These are phyloP conservation scores for Paulownia fortunei DNA, from an alignment of 257 asterid species.

Conservation along the genomic window DNA sequence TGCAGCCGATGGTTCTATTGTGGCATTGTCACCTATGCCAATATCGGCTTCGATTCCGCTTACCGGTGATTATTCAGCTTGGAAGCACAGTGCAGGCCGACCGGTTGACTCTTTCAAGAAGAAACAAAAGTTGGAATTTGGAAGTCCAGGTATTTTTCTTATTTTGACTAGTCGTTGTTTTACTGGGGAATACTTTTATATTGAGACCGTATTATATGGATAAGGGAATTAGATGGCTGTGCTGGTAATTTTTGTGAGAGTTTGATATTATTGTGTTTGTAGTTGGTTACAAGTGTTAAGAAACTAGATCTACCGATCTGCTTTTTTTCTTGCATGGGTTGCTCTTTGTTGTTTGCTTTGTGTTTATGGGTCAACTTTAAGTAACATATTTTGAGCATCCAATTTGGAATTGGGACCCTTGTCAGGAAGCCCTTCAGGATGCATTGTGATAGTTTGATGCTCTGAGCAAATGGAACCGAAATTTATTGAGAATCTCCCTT, in stretches of 20 bases:
- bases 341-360: conserved; percentile 41
- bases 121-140: conserved; percentile 69
- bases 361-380: conserved; percentile 49
- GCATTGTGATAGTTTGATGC: conserved; percentile 40
- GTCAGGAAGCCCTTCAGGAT: conserved; percentile 40
- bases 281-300: conserved; percentile 28
- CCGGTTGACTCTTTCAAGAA: conserved; percentile 67
- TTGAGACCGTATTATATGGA: neutral
- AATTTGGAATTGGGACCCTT: conserved; percentile 55
- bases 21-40: conserved; percentile 95
- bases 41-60: conserved; percentile 94
- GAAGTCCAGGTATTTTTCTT: conserved; percentile 56
- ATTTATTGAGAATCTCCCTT: conserved; percentile 37
- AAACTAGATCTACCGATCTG: conserved; percentile 51
- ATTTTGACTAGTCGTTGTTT: neutral
- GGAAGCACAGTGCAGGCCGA: conserved; percentile 57
- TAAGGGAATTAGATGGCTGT: neutral
- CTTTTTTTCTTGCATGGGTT: conserved; percentile 34
- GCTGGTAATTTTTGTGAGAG: neutral
- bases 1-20: conserved; percentile 62
- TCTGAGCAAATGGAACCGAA: conserved; percentile 26
- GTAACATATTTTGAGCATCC: conserved; percentile 36
- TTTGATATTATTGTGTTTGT: conserved; percentile 20
- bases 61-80: conserved; percentile 70
- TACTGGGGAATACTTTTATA: conserved; percentile 12